Evolutionary conservation across 352 stramenopile genomes (phyloP).

Genomic region (Phytopythium ostracodes): DNA sequence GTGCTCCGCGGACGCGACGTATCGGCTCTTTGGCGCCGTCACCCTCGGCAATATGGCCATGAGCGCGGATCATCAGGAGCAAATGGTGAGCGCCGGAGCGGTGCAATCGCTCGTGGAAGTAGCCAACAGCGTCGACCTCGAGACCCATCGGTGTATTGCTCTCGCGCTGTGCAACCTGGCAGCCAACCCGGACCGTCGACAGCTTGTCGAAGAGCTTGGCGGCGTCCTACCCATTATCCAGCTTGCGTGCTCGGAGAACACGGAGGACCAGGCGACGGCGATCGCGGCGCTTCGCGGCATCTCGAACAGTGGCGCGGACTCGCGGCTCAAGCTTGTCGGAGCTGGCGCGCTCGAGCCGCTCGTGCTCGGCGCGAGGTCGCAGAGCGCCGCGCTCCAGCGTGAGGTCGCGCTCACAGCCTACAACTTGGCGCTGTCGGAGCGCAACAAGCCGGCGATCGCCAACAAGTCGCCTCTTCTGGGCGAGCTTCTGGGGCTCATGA

Average conservation of each 20-base stretch:
- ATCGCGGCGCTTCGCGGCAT: conserved; percentile 91
- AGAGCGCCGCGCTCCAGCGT: conserved; percentile 70
- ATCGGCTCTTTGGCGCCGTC: conserved; percentile 94
- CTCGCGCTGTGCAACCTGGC: conserved; percentile 96
- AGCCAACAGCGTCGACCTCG: conserved; percentile 88
- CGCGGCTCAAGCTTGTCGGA: conserved; percentile 84
- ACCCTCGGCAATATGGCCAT: conserved; percentile 94
- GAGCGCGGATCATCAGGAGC: conserved; percentile 66
- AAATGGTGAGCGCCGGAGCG: conserved; percentile 81
- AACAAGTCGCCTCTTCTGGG: conserved; percentile 66
- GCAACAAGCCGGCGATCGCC: conserved; percentile 93
- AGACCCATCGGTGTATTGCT: conserved; percentile 95
- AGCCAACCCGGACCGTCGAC: conserved; percentile 77
- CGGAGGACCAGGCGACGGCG: conserved; percentile 87
- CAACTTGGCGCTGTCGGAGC: conserved; percentile 92
- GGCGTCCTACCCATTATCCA: conserved; percentile 94
- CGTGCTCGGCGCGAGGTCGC: conserved; percentile 70
- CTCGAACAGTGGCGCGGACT: conserved; percentile 65
- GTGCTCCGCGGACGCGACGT: conserved; percentile 93
- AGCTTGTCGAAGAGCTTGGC: conserved; percentile 90
- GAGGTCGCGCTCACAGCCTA: conserved; percentile 90
- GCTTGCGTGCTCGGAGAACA: conserved; percentile 89
- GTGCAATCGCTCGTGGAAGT: conserved; percentile 92
- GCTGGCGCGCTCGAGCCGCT: conserved; percentile 90
- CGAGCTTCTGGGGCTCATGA: conserved; percentile 83